A percentile compares a stretch with the other conserved stretches of the same genome.
Conservation (phyloP, 192 early-diverging fungal genomes). For the Podila epicladia region DNA sequence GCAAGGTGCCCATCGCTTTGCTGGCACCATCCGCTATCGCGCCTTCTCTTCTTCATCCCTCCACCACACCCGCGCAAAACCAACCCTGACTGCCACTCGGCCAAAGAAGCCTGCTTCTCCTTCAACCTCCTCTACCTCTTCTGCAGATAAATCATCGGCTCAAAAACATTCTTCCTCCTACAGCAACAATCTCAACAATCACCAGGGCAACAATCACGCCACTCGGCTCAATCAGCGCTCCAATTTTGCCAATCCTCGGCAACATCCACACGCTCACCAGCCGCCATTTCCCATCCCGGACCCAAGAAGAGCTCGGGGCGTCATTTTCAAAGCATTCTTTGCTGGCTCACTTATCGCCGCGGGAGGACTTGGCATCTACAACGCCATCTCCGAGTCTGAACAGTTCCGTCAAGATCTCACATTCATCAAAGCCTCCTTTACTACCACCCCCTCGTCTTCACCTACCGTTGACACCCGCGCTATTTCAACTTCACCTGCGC, state of each 20-base stretch:
- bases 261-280: not conserved
- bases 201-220: not conserved
- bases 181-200: not conserved
- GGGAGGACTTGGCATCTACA: constrained; percentile 1
- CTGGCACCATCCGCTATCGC: not conserved
- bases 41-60: constrained; percentile 19
- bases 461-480: not conserved
- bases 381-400: not conserved
- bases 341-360: constrained; percentile 2
- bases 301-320: constrained; percentile 1
- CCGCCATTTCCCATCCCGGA: constrained; percentile 19
- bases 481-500: not conserved
- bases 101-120: constrained; percentile 6
- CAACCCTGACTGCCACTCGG: constrained; percentile 17
- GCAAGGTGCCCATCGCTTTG: not conserved
- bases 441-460: not conserved
- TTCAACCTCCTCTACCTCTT: constrained; percentile 2
- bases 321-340: constrained; percentile 16
- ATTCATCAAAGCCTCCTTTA: not conserved
- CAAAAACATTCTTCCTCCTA: not conserved
- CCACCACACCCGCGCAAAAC: constrained; percentile 5
- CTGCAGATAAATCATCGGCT: constrained; percentile 3
- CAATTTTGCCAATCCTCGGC: not conserved
- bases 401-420: constrained; percentile 12
- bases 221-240: not conserved